A percentile compares a stretch with the other conserved stretches of the same genome.
phyloP scores from a whole-genome alignment of 2,329 filamentous ascomycete species.

The Fusarium nelsonii region DNA sequence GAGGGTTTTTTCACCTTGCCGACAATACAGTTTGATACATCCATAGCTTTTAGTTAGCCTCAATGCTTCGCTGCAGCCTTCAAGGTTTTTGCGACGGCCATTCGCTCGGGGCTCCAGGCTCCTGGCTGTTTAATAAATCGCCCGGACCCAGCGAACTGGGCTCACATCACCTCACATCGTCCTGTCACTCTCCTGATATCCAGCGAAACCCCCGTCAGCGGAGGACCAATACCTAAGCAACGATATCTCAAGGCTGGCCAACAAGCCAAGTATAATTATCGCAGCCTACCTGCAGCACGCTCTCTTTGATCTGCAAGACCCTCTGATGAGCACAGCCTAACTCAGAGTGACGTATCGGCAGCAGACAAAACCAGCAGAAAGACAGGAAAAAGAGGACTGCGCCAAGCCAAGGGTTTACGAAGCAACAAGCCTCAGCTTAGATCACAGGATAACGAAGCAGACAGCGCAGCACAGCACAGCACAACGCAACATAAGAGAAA shows the following conservation, averaged over 20 bases:
- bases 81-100: conserved; percentile 6
- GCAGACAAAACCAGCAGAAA: conserved; percentile 32
- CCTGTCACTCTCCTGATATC: conserved; percentile 48
- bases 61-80: conserved; percentile 15
- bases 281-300: conserved; percentile 33
- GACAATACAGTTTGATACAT: conserved; percentile 18
- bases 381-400: conserved; percentile 29
- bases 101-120: conserved; percentile 1
- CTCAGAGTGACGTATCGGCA: conserved; percentile 43
- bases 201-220: conserved; percentile 37
- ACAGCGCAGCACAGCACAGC: conserved; percentile 25
- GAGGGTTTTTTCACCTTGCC: conserved; percentile 10
- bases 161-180: conserved; percentile 49
- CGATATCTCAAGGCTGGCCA: conserved; percentile 31
- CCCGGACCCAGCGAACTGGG: conserved; percentile 42
- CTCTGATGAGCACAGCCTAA: conserved; percentile 40
- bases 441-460: conserved; percentile 30
- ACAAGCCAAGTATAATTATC: conserved; percentile 40
- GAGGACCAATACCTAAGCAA: conserved; percentile 42
- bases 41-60: conserved; percentile 12
- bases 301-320: conserved; percentile 36
- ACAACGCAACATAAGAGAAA: neutral
- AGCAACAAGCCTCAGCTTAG: conserved; percentile 34
- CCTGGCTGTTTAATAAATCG: conserved; percentile 38
- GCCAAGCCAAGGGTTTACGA: conserved; percentile 45